Base-by-base conservation (phyloP, 164 flowering plant genomes). In the Chloranthus sessilifolius region DNA sequence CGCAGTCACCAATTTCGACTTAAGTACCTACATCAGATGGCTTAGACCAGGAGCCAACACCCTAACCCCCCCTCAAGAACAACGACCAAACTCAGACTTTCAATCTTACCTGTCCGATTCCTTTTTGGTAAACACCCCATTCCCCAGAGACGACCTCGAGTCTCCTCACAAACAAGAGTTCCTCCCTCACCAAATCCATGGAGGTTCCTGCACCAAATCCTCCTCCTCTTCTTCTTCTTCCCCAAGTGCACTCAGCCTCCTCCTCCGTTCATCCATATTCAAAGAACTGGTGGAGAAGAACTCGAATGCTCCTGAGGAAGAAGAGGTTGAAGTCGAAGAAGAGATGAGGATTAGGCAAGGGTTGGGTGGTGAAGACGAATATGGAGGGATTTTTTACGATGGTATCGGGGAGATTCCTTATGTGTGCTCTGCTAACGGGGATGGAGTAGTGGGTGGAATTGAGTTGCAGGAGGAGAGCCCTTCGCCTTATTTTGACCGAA, bases 1-100 rank as follows among this genome's bases (percentile, higher is more conserved):
- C 47, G 85, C 85, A 26, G 80, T 79, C 9, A 83, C 88, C 41
- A 83, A 83, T 58, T 83, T 81, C 15, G 85, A 83, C 45, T 42
- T 75, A 59, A 81, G 71, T 65, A 74, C 79, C 35, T 78, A 83
- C 49, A 76, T 82, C 28, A 74, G 81, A 66, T 82, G 88, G 88
- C 64, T 79, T 21, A 73, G 66, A 39, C 80, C 88, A 20, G 74
- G 56, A n/a, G 41, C 60, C 17, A 68, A 67, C 46, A 24, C 65
- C 43, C 47, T 53, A 14, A 20, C 40, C 26, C 2, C 47, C 19
- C 39, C 55, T 50, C 70, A 64, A 15, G 73, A 71, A 26, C 60
- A 48, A 55, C 58, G 28, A 25, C 10, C 68, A 61, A 60, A 16
- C 25, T 1, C 19, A 5, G 64, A 60, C 5, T 20, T 56, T 7